Base-by-base conservation (phyloP, 768 basidiomycete species). In the Trametopsis cervina region DNA sequence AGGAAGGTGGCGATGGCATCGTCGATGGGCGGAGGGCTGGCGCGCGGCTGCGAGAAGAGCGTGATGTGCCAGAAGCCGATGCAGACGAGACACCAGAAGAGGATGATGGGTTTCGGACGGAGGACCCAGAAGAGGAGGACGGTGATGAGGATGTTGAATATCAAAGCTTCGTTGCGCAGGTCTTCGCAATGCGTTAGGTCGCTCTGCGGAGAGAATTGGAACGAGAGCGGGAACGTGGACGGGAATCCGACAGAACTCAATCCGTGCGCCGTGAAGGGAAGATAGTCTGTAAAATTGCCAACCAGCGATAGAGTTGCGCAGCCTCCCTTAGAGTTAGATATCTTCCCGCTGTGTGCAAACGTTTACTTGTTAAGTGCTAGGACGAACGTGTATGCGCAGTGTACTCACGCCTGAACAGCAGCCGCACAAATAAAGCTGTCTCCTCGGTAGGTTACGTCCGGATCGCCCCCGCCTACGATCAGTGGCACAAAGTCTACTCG, bases 341-440 rank as follows among this genome's bases (percentile, higher is more conserved):
- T 72, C 25, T 86, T 54, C 20, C 88, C 86, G 35, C 87, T 89
- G 56, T 44, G 53, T 33, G 25, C 26, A 20, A 38, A 42, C 10
- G 21, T 45, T 35, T 40, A 21, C 44, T 5, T 36, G 27, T 26
- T 36, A 17, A 21, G 25, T n/a, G 3, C 17, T 7, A 35, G 12
- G 33, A 45, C 20, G 33, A 3, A 35, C 15, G 33, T 35, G 33
- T 17, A n/a, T 17, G 10, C 10, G 40, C 52, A 9, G 17, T n/a
- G 26, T 6, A 53, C 78, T 64, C 61, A 90, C 82, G 81, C 79
- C 69, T 92, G 89, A 35, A 83, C 71, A 35, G 88, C 90, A 36
- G 90, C 81, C 36, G 87, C 80, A 61, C 91, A 93, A 29, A 92
- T 77, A 61, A 92, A 93, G 47, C 75, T 81, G 61, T 93, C 91